Evolutionary conservation across 179 eudicot species (phyloP), one percentile per base, ranked within the genome.

Genomic region (Dionaea muscipula): DNA sequence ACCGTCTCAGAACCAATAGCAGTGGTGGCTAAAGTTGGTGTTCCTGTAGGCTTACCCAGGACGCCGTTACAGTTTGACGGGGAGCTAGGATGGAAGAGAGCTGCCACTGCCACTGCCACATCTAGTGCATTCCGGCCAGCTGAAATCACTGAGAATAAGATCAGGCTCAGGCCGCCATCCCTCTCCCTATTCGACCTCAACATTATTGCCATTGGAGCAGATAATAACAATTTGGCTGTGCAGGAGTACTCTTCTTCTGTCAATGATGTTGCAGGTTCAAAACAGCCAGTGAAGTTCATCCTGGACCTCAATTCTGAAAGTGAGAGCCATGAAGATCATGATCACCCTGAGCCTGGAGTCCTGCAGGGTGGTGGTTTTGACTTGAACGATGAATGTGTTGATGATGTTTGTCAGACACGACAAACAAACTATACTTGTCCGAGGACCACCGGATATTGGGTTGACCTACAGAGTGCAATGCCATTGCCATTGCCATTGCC

Each of bases 71-170:
- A 78, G 60, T 78, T 80, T 64, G 80, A 72, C 40, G 86, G 86
- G n/a, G 68, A 71, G 54, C 67, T 66, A 4, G 83, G 76, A 22
- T 80, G 78, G 85, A 79, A 69, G 48, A 78, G 75, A 41, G 62
- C 75, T 35, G 66, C 72, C 21, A 49, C 50, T 52, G 43, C 78
- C 18, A 83, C 75, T 35, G 66, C 72, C 21, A 49, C 50, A 55
- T 41, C 78, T 18, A 83, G 82, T 62, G 91, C 86, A 25, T 83
- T 80, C 64, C 73, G 72, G 18, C 57, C 83, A 15, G 62, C 75
- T 26, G 24, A 28, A 59, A 20, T 53, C 7, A 31, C 8, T 4
- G 8, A 31, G 35, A 31, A 6, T 31, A 54, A 23, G 20, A 54
- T 21, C 25, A 53, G 49, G 1, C 44, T 46, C 19, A 45, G 58